Percentiles rank a stretch among this genome's conserved stretches.
Evolutionary conservation across 2,329 filamentous ascomycete genomes (phyloP).

Genomic region (Cladosporium sp.): DNA sequence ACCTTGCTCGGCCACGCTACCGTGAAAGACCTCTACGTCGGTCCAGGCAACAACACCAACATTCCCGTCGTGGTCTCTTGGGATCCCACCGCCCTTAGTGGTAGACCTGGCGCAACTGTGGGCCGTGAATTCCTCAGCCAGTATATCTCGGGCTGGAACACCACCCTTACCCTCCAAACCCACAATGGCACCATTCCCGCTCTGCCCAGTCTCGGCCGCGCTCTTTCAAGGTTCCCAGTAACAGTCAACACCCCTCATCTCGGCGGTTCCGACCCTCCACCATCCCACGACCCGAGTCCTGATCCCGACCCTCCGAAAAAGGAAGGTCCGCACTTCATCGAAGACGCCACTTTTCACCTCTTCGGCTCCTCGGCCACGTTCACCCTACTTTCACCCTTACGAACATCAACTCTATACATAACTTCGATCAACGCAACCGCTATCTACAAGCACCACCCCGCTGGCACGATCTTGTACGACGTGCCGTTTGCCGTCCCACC

Average conservation of each 20-base stretch:
- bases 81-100: conserved; percentile 64
- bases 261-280: conserved; percentile 48
- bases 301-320: conserved; percentile 43
- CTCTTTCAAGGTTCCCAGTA: conserved; percentile 67
- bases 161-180: conserved; percentile 68
- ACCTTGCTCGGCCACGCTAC: conserved; percentile 72
- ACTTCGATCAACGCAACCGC: conserved; percentile 80
- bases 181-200: conserved; percentile 70
- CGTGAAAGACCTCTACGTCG: conserved; percentile 59
- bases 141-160: conserved; percentile 85
- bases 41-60: conserved; percentile 67
- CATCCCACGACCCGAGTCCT: conserved; percentile 27
- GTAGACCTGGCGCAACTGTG: conserved; percentile 55
- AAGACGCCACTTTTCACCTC: conserved; percentile 79
- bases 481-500: conserved; percentile 73
- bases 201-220: conserved; percentile 66
- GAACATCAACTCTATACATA: conserved; percentile 68
- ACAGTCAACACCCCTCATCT: conserved; percentile 69
- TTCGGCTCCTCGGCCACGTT: conserved; percentile 84
- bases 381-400: conserved; percentile 72
- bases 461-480: conserved; percentile 74
- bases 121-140: conserved; percentile 74
- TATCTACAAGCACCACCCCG: conserved; percentile 70
- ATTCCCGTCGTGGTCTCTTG: conserved; percentile 66
- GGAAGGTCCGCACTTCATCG: conserved; percentile 65